These are phyloP conservation scores for Paramecium primaurelia DNA, from an alignment of 73 alveolate genomes.

Conservation along the genomic window DNA sequence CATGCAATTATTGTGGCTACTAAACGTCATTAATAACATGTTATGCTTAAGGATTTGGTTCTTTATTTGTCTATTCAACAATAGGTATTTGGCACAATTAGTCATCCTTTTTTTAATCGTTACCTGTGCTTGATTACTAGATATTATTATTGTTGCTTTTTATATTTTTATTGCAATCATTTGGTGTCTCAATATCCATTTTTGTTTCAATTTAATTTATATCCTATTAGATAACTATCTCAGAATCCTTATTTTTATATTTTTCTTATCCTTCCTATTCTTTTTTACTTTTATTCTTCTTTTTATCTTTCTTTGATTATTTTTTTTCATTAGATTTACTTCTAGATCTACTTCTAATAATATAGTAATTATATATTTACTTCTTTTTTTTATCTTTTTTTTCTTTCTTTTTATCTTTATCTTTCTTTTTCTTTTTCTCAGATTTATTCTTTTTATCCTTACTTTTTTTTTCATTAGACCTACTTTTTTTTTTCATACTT, in stretches of 20 bases:
- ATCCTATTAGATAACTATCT: not conserved
- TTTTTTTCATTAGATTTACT: slow-evolving; percentile 1
- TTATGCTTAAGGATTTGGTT: not conserved
- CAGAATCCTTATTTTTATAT: not conserved
- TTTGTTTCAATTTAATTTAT: not conserved
- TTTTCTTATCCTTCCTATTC: not conserved
- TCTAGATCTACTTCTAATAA: slow-evolving; percentile 28
- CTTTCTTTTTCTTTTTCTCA: not conserved
- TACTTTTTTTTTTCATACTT: not conserved
- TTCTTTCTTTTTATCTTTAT: not conserved
- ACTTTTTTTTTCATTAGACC: not conserved
- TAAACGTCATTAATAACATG: not conserved
- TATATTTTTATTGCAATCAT: not conserved
- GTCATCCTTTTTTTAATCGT: not conserved
- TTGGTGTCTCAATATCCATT: not conserved
- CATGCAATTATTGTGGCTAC: not conserved
- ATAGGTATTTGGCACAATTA: not conserved
- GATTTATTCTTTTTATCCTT: slow-evolving; percentile 27
- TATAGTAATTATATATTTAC: not conserved
- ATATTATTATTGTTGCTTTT: not conserved
- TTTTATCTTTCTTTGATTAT: not conserved
- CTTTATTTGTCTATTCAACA: not conserved
- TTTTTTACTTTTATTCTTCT: not conserved
- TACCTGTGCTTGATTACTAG: not conserved
- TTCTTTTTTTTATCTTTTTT: slow-evolving; percentile 29